These are phyloP conservation scores for Cercospora sp. DNA, from an alignment of 2,329 filamentous ascomycete species.

Conservation along the genomic window DNA sequence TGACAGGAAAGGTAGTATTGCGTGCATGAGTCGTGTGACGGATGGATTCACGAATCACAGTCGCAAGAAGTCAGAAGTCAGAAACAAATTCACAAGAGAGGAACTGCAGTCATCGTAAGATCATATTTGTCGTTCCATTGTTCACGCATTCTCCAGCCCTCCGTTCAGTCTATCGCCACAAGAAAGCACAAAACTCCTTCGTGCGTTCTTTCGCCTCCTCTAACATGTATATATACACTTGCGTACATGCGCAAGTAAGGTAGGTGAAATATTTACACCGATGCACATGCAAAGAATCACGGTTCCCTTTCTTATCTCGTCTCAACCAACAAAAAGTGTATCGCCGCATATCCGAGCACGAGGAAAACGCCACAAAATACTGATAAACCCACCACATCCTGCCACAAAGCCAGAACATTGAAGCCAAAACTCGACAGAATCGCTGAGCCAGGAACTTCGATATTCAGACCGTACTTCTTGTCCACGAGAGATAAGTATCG, in stretches of 20 bases:
- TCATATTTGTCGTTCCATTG: not conserved
- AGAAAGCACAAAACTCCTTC: too few species aligned
- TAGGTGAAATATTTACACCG: not conserved
- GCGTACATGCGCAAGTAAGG: not conserved
- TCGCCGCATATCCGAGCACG: slow-evolving; percentile 81
- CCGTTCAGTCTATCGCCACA: not conserved
- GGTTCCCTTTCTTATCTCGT: slow-evolving; percentile 52
- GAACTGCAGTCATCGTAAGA: not conserved
- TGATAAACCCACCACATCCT: slow-evolving; percentile 76
- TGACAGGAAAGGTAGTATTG: not conserved
- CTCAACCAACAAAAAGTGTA: slow-evolving; percentile 93
- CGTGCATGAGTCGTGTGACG: not conserved
- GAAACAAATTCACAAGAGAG: not conserved
- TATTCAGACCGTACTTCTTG: slow-evolving; percentile 93
- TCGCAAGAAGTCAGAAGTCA: not conserved
- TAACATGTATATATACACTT: not conserved
- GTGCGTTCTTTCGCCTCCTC: not conserved
- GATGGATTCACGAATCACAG: not conserved
- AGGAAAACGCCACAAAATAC: slow-evolving; percentile 83
- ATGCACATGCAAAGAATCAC: not conserved
- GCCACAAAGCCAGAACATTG: slow-evolving; percentile 81
- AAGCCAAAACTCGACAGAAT: slow-evolving; percentile 96
- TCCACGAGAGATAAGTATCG: slow-evolving; percentile 85
- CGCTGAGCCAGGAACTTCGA: slow-evolving; percentile 89
- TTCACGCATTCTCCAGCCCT: not conserved